Base-by-base conservation (phyloP, 257 asterid genomes). In the Catharanthus roseus region DNA sequence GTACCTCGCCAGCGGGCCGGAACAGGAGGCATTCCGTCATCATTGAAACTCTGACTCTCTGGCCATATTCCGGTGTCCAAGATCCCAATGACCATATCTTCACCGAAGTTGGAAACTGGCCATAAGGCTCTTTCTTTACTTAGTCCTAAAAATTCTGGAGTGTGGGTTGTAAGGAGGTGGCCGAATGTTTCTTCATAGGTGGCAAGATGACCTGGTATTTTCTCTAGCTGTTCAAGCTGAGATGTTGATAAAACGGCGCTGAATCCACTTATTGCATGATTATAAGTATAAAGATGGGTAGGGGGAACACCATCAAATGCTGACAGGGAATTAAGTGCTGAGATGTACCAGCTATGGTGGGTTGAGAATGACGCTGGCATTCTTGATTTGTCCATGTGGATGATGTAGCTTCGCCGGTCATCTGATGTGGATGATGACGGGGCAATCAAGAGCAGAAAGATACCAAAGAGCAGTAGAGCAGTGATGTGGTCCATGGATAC, bases 331-430 rank as follows among this genome's bases (percentile, higher is more conserved):
- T 85, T 68, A 44, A 89, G 83, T 44, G 82, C 81, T 24, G 85
- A 65, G 53, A 56, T 74, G 77, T 84, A 87, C 96, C 96, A 89
- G 36, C 50, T 56, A 41, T 84, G 90, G 75, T 87, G 90, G 60
- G 79, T 77, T 15, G 91, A 77, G 70, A 87, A 89, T 57, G 85
- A 79, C 66, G 81, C 85, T 75, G 93, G 96, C 86, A 90, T 86
- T 68, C 78, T 62, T 65, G 90, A 76, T 75, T 50, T 70, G 57
- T 88, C 92, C 95, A 88, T 88, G 69, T 86, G 88, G 75, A 90
- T 75, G 71, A 90, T 85, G 74, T 86, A 90, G 56, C 85, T 80
- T 39, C 66, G 58, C 7, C 28, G 54, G 15, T 39, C 65, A 34
- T 56, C 26, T 9, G 58, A 41, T 4, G 12, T 39, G 67, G 65